Conservation (phyloP, 1,139 yeast genomes). For the Candida dubliniensis region DNA sequence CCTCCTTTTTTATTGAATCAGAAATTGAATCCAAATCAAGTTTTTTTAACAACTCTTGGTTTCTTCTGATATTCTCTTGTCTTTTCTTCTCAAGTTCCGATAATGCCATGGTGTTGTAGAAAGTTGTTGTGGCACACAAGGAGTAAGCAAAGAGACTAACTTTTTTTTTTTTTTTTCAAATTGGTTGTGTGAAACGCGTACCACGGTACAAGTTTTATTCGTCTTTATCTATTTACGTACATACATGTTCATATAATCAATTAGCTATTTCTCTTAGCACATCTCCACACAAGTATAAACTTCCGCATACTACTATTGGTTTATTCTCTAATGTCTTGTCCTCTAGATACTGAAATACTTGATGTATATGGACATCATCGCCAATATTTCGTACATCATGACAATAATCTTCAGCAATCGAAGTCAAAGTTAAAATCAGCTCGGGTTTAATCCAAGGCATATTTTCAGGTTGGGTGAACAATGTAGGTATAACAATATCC, state of each 20-base stretch:
- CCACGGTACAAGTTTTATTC: neutral
- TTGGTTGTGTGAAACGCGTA: no score
- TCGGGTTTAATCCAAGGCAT: constrained; percentile 88
- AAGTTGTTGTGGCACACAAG: neutral
- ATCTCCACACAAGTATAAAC: constrained; percentile 75
- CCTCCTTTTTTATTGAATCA: constrained; percentile 31
- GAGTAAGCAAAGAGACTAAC: neutral
- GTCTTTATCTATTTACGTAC: neutral
- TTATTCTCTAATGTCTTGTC: constrained; percentile 23
- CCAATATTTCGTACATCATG: constrained; percentile 30
- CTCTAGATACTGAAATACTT: constrained; percentile 20
- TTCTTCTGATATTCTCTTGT: constrained; percentile 50
- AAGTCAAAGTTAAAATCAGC: constrained; percentile 23
- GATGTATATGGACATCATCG: constrained; percentile 10
- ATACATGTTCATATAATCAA: neutral
- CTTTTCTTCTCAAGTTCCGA: constrained; percentile 72
- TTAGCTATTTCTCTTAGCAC: constrained; percentile 38
- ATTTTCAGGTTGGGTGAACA: constrained; percentile 69
- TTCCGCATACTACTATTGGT: constrained; percentile 71
- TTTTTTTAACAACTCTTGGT: constrained; percentile 39
- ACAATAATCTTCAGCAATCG: constrained; percentile 6
- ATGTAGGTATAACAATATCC: constrained; percentile 63
- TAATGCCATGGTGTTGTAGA: constrained; percentile 24
- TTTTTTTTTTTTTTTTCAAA: neutral
- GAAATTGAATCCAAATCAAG: constrained; percentile 39